phyloP scores from a whole-genome alignment of 495 filamentous ascomycete species.

The Friedmanniomyces simplex region DNA sequence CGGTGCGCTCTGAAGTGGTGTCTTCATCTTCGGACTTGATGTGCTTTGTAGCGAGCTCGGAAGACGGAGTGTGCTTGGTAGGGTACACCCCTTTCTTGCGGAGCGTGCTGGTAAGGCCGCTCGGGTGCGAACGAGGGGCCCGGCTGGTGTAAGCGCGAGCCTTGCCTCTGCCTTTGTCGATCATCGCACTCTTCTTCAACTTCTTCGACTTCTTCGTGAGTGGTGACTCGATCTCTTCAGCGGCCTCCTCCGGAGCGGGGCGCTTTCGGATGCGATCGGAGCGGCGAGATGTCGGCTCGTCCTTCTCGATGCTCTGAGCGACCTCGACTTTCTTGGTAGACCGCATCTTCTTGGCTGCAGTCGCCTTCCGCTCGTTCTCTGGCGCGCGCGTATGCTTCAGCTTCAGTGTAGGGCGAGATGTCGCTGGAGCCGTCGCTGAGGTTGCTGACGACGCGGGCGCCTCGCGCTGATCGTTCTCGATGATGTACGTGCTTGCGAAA shows the following conservation, averaged over 20 bases:
- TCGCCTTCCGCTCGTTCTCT: not conserved
- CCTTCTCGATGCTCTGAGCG: not conserved
- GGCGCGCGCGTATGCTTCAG: not conserved
- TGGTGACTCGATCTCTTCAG: not conserved
- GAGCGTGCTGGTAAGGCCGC: not conserved
- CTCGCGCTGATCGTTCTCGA: not conserved
- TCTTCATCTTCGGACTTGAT: not conserved
- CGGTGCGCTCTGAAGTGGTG: not conserved
- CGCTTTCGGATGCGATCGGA: not conserved
- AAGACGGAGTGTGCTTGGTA: not conserved
- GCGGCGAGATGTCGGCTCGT: not conserved
- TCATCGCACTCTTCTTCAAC: not conserved
- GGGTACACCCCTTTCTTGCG: not conserved
- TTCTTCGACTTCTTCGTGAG: slow-evolving; percentile 3
- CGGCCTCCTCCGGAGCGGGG: not conserved
- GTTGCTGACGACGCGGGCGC: not conserved
- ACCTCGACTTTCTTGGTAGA: not conserved
- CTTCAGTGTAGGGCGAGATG: not conserved
- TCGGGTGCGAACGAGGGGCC: not conserved
- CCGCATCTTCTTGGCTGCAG: not conserved
- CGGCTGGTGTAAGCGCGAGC: not conserved
- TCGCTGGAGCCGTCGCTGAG: too few relatives aligned
- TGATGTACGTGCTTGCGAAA: not conserved
- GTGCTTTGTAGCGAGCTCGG: not conserved
- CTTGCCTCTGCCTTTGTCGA: not conserved